phyloP scores from a whole-genome alignment of 495 filamentous ascomycete genomes.

The Oidiodendron maius region DNA sequence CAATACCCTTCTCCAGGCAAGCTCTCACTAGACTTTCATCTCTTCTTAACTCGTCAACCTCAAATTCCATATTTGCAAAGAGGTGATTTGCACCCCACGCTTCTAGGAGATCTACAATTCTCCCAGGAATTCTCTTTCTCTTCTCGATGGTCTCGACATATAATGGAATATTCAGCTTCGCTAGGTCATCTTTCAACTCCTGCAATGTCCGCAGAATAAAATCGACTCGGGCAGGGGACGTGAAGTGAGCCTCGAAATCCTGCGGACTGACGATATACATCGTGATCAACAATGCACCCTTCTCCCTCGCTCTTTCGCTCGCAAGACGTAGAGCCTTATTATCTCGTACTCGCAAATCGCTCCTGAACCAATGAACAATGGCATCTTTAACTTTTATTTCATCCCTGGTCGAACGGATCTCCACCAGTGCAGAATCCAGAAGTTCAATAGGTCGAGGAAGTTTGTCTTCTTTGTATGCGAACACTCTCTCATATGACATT shows the following conservation, averaged over 20 bases:
- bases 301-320: constrained; percentile 55
- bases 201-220: constrained; percentile 67
- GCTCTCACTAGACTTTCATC: constrained; percentile 60
- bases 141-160: constrained; percentile 66
- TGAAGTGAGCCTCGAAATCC: constrained; percentile 78
- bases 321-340: constrained; percentile 70
- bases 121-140: constrained; percentile 52
- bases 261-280: constrained; percentile 81
- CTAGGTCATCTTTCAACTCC: constrained; percentile 60
- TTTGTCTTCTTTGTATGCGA: constrained; percentile 60
- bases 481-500: constrained; percentile 71
- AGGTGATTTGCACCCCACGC: constrained; percentile 72
- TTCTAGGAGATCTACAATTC: constrained; percentile 63
- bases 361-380: constrained; percentile 91
- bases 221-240: constrained; percentile 67
- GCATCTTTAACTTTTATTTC: constrained; percentile 47
- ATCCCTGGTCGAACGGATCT: constrained; percentile 40
- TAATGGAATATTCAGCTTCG: constrained; percentile 69
- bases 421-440: constrained; percentile 46
- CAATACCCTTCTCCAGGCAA: constrained; percentile 54
- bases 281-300: constrained; percentile 62
- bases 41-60: constrained; percentile 69
- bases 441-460: constrained; percentile 65
- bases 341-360: constrained; percentile 67
- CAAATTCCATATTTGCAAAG: constrained; percentile 70